Evolutionary conservation across 192 early-diverging fungal genomes (phyloP).

Genomic region (Backusella tarrabulga): DNA sequence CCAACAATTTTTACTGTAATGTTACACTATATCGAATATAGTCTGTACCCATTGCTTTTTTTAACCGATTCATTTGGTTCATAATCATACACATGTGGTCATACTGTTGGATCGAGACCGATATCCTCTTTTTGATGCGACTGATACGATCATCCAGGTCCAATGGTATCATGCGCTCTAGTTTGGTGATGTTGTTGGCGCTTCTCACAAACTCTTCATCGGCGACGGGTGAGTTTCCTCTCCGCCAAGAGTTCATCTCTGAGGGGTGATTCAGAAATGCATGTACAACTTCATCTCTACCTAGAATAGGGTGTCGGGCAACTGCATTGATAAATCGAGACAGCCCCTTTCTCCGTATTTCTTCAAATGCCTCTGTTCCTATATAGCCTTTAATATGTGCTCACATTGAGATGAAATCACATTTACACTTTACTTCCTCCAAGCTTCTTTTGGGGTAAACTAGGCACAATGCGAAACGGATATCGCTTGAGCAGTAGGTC

Average conservation of each 20-base stretch:
- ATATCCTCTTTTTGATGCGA: slow-evolving; percentile 42
- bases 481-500: slow-evolving; percentile 79
- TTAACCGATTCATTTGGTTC: slow-evolving; percentile 55
- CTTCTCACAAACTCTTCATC: slow-evolving; percentile 53
- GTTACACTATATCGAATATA: slow-evolving; percentile 51
- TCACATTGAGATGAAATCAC: no score
- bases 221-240: slow-evolving; percentile 40
- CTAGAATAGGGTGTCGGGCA: slow-evolving; percentile 72
- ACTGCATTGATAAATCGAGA: slow-evolving; percentile 70
- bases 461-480: slow-evolving; percentile 79
- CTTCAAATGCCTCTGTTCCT: slow-evolving; percentile 59
- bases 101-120: slow-evolving; percentile 54
- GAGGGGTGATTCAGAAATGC: slow-evolving; percentile 67
- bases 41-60: slow-evolving; percentile 58
- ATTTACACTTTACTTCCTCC: slow-evolving; percentile 54
- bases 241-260: slow-evolving; percentile 51
- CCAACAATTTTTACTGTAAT: slow-evolving; percentile 41
- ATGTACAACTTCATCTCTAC: slow-evolving; percentile 58
- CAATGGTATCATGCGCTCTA: slow-evolving; percentile 44
- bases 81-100: slow-evolving; percentile 52
- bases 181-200: slow-evolving; percentile 21
- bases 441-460: slow-evolving; percentile 87
- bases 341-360: slow-evolving; percentile 64
- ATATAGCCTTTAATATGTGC: slow-evolving; percentile 23
- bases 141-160: slow-evolving; percentile 51